Evolutionary conservation across 192 early-diverging fungal species (phyloP).

Genomic region (Chytriomyces hyalinus): DNA sequence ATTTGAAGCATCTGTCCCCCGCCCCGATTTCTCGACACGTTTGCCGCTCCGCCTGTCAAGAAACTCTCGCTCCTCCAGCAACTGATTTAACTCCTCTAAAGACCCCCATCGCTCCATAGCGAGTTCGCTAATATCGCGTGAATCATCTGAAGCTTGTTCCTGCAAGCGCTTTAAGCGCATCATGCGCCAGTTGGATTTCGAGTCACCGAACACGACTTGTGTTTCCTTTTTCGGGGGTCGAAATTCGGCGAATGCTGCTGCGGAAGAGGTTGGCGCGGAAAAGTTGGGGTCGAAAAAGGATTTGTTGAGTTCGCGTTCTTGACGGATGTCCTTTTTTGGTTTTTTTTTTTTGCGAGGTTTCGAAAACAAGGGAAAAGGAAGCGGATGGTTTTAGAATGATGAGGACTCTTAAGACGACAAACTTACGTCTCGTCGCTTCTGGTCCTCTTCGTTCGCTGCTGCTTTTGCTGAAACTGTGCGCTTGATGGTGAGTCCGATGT

Average conservation of each 20-base stretch:
- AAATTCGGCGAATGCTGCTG: too few relatives aligned
- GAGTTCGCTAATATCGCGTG: slow-evolving; percentile 63
- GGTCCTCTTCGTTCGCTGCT: slow-evolving; percentile 22
- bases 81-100: slow-evolving; percentile 68
- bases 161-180: slow-evolving; percentile 71
- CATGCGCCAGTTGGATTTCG: slow-evolving; percentile 74
- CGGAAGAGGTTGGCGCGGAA: background rate
- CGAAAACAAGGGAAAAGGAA: background rate
- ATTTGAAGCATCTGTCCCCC: background rate
- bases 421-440: slow-evolving; percentile 34
- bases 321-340: slow-evolving; percentile 29
- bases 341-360: too few relatives aligned
- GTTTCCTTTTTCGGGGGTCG: background rate
- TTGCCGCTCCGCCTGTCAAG: slow-evolving; percentile 52
- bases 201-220: slow-evolving; percentile 53
- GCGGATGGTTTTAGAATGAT: background rate
- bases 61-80: slow-evolving; percentile 67
- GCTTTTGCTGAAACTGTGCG: background rate
- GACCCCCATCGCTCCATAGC: slow-evolving; percentile 78
- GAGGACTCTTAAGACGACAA: slow-evolving; percentile 15
- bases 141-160: slow-evolving; percentile 74
- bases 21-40: background rate
- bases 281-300: slow-evolving; percentile 36
- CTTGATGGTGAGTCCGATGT: slow-evolving; percentile 11
- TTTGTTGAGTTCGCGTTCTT: slow-evolving; percentile 52